Evolutionary conservation across 1,284 basidiomycete genomes (phyloP).

Genomic region (Sanguinoderma infundibulare): DNA sequence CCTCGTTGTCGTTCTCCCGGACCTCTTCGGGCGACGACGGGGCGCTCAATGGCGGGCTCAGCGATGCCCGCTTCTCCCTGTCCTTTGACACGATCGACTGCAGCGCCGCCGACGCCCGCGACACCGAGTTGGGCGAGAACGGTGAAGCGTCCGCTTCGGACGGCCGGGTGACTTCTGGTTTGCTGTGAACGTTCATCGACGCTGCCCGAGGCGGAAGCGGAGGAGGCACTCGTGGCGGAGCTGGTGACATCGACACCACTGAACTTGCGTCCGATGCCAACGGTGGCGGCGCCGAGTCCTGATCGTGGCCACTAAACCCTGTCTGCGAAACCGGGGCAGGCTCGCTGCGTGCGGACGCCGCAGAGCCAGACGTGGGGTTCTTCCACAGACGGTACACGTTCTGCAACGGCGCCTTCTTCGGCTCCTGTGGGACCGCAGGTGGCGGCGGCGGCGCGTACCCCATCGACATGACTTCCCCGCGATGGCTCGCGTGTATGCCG

Average conservation of each 20-base stretch:
- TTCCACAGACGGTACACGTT: conserved; percentile 75
- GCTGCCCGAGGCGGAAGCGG: conserved; percentile 62
- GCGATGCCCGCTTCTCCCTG: conserved; percentile 37
- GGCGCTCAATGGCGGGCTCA: conserved; percentile 20
- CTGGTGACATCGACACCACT: conserved; percentile 15
- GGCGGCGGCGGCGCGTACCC: conserved; percentile 64
- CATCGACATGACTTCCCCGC: conserved; percentile 80
- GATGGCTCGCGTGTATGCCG: conserved; percentile 78
- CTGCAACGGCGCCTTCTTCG: conserved; percentile 59
- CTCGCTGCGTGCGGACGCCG: conserved; percentile 33
- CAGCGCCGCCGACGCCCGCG: conserved; percentile 55
- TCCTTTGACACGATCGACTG: conserved; percentile 59
- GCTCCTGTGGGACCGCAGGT: conserved; percentile 40
- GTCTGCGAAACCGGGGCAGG: conserved; percentile 31
- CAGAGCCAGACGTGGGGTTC: conserved; percentile 41
- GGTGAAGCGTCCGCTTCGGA: conserved; percentile 19
- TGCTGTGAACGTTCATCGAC: conserved; percentile 33
- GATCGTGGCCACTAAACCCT: conserved; percentile 33
- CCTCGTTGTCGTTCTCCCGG: too few relatives aligned
- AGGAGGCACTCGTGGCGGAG: conserved; percentile 44
- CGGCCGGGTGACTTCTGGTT: conserved; percentile 32
- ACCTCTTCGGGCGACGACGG: conserved; percentile 21
- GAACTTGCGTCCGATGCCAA: conserved; percentile 20
- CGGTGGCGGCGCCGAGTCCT: conserved; percentile 35
- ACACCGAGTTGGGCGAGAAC: conserved; percentile 12